A percentile compares a stretch with the other conserved stretches of the same genome.
phyloP scores from a whole-genome alignment of 2,329 filamentous ascomycete genomes.

The Cordyceps tenuipes region DNA sequence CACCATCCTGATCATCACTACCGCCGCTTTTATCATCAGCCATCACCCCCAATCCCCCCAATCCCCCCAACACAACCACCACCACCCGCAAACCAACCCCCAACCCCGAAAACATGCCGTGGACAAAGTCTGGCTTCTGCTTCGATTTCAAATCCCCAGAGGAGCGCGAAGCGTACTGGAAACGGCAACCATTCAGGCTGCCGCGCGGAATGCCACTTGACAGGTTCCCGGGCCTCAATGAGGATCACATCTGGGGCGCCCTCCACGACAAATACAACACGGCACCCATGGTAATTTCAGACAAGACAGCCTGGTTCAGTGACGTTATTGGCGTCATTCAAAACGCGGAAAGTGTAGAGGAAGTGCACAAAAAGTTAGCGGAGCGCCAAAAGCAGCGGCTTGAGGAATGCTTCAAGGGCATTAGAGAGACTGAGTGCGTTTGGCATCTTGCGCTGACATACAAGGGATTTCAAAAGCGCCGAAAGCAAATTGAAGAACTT shows the following conservation, averaged over 20 bases:
- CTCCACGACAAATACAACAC: not conserved
- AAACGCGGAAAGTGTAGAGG: not conserved
- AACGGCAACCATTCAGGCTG: not conserved
- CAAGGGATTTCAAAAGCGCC: not conserved
- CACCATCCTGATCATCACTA: no score
- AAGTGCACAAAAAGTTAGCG: not conserved
- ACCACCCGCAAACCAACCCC: not conserved
- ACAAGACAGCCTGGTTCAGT: not conserved
- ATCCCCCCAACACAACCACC: no score
- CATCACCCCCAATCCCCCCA: no score
- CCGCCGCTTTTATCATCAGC: no score
- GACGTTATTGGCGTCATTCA: not conserved
- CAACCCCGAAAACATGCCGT: not conserved
- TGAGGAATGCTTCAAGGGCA: not conserved
- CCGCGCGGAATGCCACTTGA: not conserved
- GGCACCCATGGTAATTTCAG: not conserved
- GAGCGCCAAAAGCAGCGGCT: not conserved
- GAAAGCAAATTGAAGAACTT: not conserved
- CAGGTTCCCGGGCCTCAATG: not conserved
- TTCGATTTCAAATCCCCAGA: not conserved
- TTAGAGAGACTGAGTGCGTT: not conserved
- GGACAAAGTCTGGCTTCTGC: not conserved
- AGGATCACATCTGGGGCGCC: not conserved
- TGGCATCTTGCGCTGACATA: not conserved
- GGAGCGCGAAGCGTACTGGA: not conserved